phyloP scores from a whole-genome alignment of 2,329 filamentous ascomycete species.

The Penicillium janthinellum region DNA sequence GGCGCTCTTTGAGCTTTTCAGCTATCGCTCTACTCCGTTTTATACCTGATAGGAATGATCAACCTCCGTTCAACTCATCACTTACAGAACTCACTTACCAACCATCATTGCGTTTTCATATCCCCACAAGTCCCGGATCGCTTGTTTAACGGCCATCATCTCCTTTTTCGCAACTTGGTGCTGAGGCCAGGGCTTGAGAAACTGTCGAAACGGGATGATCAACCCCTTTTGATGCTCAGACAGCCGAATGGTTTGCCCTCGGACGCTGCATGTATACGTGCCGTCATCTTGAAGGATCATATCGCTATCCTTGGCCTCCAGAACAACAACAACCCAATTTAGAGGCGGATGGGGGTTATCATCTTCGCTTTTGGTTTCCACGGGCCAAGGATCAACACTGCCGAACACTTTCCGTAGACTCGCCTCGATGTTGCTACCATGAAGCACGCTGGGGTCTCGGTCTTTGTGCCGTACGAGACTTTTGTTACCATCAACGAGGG shows the following conservation, averaged over 20 bases:
- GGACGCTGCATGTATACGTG: neutral
- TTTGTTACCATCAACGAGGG: neutral
- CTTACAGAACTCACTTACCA: neutral
- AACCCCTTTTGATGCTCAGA: neutral
- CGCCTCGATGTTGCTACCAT: neutral
- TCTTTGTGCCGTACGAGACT: neutral
- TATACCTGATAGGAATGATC: neutral
- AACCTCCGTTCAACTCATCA: neutral
- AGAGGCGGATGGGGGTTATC: neutral
- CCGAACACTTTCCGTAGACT: neutral
- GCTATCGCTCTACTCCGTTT: neutral
- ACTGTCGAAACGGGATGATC: neutral
- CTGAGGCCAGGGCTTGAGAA: neutral
- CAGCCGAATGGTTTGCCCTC: neutral
- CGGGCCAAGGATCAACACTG: neutral
- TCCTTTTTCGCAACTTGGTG: neutral
- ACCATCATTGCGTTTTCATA: neutral
- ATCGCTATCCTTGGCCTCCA: neutral
- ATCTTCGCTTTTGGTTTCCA: neutral
- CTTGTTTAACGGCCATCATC: neutral
- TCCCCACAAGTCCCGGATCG: neutral
- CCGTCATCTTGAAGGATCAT: neutral
- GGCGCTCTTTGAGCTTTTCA: neutral
- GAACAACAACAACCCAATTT: neutral
- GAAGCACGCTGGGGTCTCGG: neutral